These are phyloP conservation scores for Erodium texanum DNA, from an alignment of 441 rosid species.

Conservation along the genomic window DNA sequence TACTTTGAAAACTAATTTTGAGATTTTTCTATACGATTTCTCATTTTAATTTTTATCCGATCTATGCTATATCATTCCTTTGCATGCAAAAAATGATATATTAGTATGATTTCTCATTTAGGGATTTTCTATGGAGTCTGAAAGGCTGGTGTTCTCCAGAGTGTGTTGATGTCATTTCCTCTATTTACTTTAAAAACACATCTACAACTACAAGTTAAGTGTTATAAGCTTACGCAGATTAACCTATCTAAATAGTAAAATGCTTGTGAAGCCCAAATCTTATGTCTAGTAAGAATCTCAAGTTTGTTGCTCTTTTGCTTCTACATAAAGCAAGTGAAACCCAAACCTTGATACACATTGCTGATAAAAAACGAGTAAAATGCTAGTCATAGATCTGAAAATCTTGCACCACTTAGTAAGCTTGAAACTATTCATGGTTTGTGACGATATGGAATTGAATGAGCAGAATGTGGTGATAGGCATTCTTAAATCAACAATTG, in stretches of 20 bases:
- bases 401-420: not conserved
- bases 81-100: not conserved
- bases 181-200: not conserved
- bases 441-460: not conserved
- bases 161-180: not conserved
- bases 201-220: not conserved
- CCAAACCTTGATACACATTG: no score
- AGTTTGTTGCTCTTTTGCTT: no score
- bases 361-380: no score
- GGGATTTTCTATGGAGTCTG: not conserved
- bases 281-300: no score
- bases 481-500: not conserved
- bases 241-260: not conserved
- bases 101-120: not conserved
- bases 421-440: not conserved
- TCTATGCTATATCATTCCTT: not conserved
- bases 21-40: not conserved
- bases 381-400: not conserved
- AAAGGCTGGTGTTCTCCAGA: not conserved
- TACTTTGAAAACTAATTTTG: slow-evolving; percentile 6
- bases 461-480: not conserved
- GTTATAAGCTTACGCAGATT: not conserved
- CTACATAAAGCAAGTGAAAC: no score
- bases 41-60: not conserved
- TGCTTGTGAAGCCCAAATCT: no score